Evolutionary conservation across 2,329 filamentous ascomycete species (phyloP), one percentile per base, ranked within the genome.

Genomic region (Colletotrichum filicis): DNA sequence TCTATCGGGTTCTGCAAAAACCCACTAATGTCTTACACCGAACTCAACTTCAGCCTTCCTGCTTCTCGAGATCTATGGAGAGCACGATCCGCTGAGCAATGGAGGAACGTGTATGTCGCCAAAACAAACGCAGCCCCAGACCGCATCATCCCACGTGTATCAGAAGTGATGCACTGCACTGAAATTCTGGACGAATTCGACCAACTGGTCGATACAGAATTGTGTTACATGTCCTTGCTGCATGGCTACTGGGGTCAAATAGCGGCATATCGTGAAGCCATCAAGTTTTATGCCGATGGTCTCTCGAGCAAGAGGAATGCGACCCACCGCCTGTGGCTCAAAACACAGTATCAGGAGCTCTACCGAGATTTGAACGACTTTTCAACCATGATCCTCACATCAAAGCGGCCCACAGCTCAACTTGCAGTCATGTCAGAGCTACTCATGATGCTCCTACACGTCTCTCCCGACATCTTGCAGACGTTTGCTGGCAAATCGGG

Each of bases 401-500:
- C 71, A 5, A 73, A 73, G 11, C 53, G 66, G 28, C 66, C 71
- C 11, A 71, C 66, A 8, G 66, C 71, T 7, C 71, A 73, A 37
- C 71, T 73, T 19, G 71, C 71, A 26, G 66, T 73, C 35, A 70
- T 73, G 66, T 73, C 66, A 5, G 71, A 73, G 66, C 59, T 73
- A 5, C 61, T 73, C 26, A 73, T 73, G 71, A 73, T 73, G 71
- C 80, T 83, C 7, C 76, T 86, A 0, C 78, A 85, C 37, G 81
- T 83, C 68, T 84, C 84, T 0, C 79, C 86, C 0, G 84, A 85
- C 32, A 81, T 84, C 5, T 78, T 86, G 0, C 83, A 86, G 12
- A 78, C 83, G 1, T 84, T 85, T 26, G 83, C 84, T 0, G 84
- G 84, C 4, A 84, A 84, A 59, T 81, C 84, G 24, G 83, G 83